Evolutionary conservation across 495 filamentous ascomycete species (phyloP), one percentile per base, ranked within the genome.

Genomic region (Aspergillus sclerotiicarbonarius): DNA sequence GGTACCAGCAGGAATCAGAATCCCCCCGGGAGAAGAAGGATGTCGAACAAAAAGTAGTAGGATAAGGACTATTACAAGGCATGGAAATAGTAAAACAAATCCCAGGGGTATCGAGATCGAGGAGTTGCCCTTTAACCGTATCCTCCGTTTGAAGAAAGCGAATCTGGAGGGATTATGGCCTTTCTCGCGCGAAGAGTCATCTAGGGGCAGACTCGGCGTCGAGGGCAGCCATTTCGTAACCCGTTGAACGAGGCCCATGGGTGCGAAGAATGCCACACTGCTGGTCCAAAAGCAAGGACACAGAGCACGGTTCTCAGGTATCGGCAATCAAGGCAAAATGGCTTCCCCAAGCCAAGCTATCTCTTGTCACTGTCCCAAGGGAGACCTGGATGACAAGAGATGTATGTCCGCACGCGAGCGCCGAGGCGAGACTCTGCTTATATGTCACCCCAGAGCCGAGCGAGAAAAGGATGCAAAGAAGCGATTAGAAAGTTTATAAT

Each of bases 21-120:
- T 91, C 20, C 87, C 83, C 47, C 85, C 91, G 51, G 89, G 84
- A 53, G 88, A 89, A 58, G 90, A 84, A 54, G 92, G 91, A 79
- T 96, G 91, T 68, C 88, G 85, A 62, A 96, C 84, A 73, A 98
- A 91, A 58, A 98, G 84, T 62, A 96, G 76, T 37, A 96, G 72
- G 75, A 98, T 93, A 69, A 97, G 80, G 63, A 96, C 81, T 73
- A 98, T 84, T 63, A 97, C 90, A 74, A 96, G 87, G 71, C 87
- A 86, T 60, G 94, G 94, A 75, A 97, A 97, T 66, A 97, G 77
- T 59, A 98, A 80, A 63, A 98, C 90, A 67, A 96, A 86, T 60
- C 93, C 93, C 48, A 98, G 79, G 35, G 94, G 94, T 73, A 98
- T 88, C 50, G 94, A 96, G 75, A 97, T 87, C 63, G 87, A 90